Evolutionary conservation across 2,329 filamentous ascomycete species (phyloP), one percentile per base, ranked within the genome.

Genomic region (Westerdykella aurantiaca): DNA sequence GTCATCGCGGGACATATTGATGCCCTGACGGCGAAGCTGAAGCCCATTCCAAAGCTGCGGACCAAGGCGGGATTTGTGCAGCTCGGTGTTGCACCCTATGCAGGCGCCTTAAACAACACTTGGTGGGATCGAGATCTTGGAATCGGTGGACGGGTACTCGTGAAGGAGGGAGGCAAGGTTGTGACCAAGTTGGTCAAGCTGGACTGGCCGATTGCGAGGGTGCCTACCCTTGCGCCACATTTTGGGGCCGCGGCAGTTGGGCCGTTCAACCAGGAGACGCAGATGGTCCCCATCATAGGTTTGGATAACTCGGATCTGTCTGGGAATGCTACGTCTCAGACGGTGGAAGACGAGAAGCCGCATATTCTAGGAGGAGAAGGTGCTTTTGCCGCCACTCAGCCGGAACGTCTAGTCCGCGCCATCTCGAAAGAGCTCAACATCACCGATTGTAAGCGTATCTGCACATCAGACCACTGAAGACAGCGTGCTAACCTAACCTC

Each of bases 81-180:
- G 72, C 78, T 97, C 6, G 91, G 88, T 18, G 88, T 97, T 42
- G 90, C 93, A 2, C 93, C 87, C 0, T 98, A 97, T 64, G 91
- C 89, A 9, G 91, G 93, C 40, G 89, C 76, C 1, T 71, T 97
- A 49, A 93, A 90, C 63, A 75, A 77, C 50, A 97, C 93, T 1
- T 97, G 93, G 93, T 97, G 90, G 91, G 93, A 97, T 67, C 81
- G 93, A 31, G 93, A 98, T 67, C 77, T 98, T 41, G 84, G 86
- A 52, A 86, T 97, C 56, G 93, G 89, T 51, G 93, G 93, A 33
- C 78, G 89, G 37, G 91, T 97, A 4, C 75, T 97, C 39, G 83
- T 97, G 37, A 86, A 83, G 51, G 83, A 95, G 55, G 64, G 76
- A 4, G 85, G 85, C 53, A 94, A 91, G 76, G 88, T 94, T 31